Evolutionary conservation across 495 filamentous ascomycete species (phyloP).

Genomic region (Tetracladium marchalianum): DNA sequence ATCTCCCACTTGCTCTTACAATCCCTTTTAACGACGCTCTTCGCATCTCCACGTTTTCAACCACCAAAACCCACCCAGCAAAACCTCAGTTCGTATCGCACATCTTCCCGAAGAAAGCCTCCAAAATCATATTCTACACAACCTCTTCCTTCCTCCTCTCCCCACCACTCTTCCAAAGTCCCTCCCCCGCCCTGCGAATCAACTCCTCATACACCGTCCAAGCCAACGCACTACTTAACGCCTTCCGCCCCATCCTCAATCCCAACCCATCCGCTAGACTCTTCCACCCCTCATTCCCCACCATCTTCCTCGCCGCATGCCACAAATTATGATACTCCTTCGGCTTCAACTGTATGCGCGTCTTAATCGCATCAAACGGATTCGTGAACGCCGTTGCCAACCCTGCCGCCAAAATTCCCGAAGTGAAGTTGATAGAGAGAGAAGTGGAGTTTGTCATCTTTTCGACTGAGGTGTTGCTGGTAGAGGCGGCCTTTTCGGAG

Average conservation of each 20-base stretch:
- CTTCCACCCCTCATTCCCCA: conserved; percentile 68
- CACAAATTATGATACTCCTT: conserved; percentile 77
- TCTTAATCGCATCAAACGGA: conserved; percentile 95
- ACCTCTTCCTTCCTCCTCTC: conserved; percentile 16
- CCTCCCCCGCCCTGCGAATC: conserved; percentile 58
- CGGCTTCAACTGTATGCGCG: conserved; percentile 83
- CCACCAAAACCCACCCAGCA: too few relatives aligned
- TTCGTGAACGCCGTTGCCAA: conserved; percentile 83
- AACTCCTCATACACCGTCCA: conserved; percentile 98
- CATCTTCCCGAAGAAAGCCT: neutral
- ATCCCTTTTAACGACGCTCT: too few relatives aligned
- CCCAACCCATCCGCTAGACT: conserved; percentile 82
- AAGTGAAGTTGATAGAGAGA: conserved; percentile 73
- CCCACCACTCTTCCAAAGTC: conserved; percentile 27
- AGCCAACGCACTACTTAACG: conserved; percentile 78
- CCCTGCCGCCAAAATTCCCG: conserved; percentile 68
- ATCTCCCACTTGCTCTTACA: neutral
- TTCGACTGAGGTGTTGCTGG: neutral
- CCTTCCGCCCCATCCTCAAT: conserved; percentile 84
- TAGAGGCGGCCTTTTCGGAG: conserved; percentile 2
- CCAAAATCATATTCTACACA: conserved; percentile 1
- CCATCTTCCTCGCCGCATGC: conserved; percentile 62
- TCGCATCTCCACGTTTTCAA: too few relatives aligned
- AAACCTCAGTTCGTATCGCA: neutral
- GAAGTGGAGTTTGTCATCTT: conserved; percentile 32